Conservation (phyloP, 495 filamentous ascomycete species). For the Penicillium ochrochloron region DNA sequence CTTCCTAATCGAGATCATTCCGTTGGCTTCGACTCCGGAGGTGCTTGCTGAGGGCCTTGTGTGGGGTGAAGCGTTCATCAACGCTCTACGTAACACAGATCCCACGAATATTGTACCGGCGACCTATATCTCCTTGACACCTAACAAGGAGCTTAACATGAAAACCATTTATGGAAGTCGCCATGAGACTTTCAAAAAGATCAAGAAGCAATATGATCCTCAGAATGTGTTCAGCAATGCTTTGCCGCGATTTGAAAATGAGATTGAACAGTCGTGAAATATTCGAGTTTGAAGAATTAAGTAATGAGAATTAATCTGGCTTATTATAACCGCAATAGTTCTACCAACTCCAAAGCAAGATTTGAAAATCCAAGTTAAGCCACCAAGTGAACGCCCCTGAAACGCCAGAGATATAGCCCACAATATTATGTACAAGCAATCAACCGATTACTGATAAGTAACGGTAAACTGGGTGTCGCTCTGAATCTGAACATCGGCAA, state of each 20-base stretch:
- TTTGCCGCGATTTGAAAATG: slow-evolving; percentile 11
- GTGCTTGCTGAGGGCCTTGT: not conserved
- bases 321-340: not conserved
- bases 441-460: slow-evolving; percentile 26
- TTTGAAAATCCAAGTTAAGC: not conserved
- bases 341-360: not conserved
- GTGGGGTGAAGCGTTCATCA: slow-evolving; percentile 19
- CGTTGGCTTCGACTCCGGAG: slow-evolving; percentile 10
- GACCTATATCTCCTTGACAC: slow-evolving; percentile 19
- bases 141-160: slow-evolving; percentile 7
- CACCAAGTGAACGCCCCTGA: not conserved
- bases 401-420: slow-evolving; percentile 7
- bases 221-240: slow-evolving; percentile 20
- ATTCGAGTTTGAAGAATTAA: not conserved
- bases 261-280: not conserved
- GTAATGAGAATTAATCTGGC: not conserved
- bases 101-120: slow-evolving; percentile 11
- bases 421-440: slow-evolving; percentile 11
- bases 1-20: slow-evolving; percentile 22
- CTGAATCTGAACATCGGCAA: slow-evolving; percentile 49
- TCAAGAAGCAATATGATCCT: slow-evolving; percentile 23
- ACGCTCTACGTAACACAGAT: slow-evolving; percentile 20
- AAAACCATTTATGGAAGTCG: slow-evolving; percentile 14
- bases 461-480: slow-evolving; percentile 46
- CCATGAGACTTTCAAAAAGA: slow-evolving; percentile 12